phyloP scores from a whole-genome alignment of 2,329 filamentous ascomycete genomes.

The Fusarium sp. region DNA sequence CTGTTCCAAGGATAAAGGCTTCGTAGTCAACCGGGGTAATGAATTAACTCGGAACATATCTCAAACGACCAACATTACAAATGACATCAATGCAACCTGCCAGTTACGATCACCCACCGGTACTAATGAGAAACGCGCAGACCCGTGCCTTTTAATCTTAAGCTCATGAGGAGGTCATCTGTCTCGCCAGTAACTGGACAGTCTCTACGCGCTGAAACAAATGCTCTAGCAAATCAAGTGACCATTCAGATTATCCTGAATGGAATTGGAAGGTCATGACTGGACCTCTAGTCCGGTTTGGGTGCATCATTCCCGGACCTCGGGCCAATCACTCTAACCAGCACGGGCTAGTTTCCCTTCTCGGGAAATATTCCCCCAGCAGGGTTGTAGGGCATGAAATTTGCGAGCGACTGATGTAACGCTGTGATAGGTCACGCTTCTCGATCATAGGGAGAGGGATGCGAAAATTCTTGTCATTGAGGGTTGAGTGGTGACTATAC shows the following conservation, averaged over 20 bases:
- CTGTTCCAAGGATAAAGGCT: rapidly evolving
- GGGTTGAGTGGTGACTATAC: background rate
- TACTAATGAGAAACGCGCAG: background rate
- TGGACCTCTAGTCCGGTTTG: background rate
- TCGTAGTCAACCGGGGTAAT: rapidly evolving
- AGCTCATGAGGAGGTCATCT: background rate
- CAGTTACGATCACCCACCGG: background rate
- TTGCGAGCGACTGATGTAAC: background rate
- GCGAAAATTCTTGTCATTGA: background rate
- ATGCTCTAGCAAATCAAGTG: background rate
- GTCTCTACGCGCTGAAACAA: background rate
- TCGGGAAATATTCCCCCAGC: background rate
- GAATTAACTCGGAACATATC: too few relatives aligned
- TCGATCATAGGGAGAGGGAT: background rate
- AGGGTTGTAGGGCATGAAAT: background rate
- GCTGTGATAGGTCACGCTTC: slow-evolving; percentile 4
- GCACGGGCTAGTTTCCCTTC: background rate
- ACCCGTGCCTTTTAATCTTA: background rate
- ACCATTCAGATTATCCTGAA: background rate
- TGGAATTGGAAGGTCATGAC: background rate
- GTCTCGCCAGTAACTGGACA: background rate
- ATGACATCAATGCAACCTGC: background rate
- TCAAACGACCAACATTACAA: background rate
- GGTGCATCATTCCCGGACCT: background rate
- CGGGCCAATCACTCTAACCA: background rate